Evolutionary conservation across 768 basidiomycete species (phyloP).

Genomic region (Boletus rubescentipes): DNA sequence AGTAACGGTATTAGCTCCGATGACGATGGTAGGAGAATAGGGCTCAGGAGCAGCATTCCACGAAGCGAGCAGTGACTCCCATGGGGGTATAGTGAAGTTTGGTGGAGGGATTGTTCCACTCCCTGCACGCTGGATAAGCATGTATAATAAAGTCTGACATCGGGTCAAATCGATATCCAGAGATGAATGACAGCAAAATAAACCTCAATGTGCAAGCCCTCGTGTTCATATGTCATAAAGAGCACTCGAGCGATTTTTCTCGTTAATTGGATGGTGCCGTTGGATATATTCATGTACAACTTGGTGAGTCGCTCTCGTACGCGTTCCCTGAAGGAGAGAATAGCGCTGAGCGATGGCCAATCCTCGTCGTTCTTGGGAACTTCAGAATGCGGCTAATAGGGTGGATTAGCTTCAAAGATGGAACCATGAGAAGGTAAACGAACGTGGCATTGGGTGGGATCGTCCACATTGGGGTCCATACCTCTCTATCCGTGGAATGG

Average conservation of each 20-base stretch:
- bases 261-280: slow-evolving; percentile 48
- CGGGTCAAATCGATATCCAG: slow-evolving; percentile 2
- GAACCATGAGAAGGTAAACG: slow-evolving; percentile 21
- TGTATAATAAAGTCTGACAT: slow-evolving; percentile 80
- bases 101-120: slow-evolving; percentile 76
- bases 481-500: slow-evolving; percentile 60
- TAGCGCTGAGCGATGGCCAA: slow-evolving; percentile 76
- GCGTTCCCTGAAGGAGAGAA: slow-evolving; percentile 75
- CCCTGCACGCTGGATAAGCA: slow-evolving; percentile 84
- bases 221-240: slow-evolving; percentile 91
- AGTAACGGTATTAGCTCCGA: slow-evolving; percentile 58
- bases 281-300: slow-evolving; percentile 71
- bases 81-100: slow-evolving; percentile 72
- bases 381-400: slow-evolving; percentile 74
- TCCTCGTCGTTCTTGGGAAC: slow-evolving; percentile 80
- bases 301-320: slow-evolving; percentile 71
- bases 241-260: slow-evolving; percentile 75
- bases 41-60: slow-evolving; percentile 51
- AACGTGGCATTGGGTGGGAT: slow-evolving; percentile 85
- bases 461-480: slow-evolving; percentile 93
- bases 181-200: background rate
- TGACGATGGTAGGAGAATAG: slow-evolving; percentile 43
- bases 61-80: slow-evolving; percentile 49
- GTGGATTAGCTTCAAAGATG: background rate
- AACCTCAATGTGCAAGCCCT: slow-evolving; percentile 83